Evolutionary conservation across 208 protist species (phyloP).

Genomic region (Crithidia fasciculata): DNA sequence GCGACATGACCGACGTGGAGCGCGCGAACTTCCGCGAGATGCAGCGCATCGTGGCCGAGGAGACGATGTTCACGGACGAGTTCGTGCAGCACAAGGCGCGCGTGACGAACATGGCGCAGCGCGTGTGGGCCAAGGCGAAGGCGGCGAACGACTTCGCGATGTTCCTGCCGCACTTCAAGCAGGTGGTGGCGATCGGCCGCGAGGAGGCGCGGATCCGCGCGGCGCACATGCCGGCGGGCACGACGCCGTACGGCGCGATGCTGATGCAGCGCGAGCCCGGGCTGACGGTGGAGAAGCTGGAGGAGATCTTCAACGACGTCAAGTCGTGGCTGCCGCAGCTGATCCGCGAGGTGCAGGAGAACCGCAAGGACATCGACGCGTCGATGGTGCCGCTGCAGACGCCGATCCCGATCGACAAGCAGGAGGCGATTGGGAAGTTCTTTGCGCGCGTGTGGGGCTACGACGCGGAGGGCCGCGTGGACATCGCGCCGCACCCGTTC

Average conservation of each 20-base stretch:
- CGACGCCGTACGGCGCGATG: constrained; percentile 4
- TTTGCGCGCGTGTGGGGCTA: not conserved
- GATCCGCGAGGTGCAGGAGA: constrained; percentile 13
- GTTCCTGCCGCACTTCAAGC: constrained; percentile 14
- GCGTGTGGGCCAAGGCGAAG: constrained; percentile 14
- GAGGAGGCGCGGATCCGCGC: constrained; percentile 8
- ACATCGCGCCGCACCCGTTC: not conserved
- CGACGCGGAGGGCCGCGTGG: not conserved
- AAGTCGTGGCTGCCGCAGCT: constrained; percentile 16
- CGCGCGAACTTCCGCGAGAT: constrained; percentile 11
- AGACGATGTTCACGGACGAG: constrained; percentile 13
- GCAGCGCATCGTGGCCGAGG: constrained; percentile 6
- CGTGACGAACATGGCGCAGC: constrained; percentile 7
- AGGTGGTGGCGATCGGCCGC: constrained; percentile 10
- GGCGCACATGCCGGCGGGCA: not conserved
- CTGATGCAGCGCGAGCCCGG: constrained; percentile 11
- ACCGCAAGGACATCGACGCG: constrained; percentile 14
- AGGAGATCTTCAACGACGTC: constrained; percentile 19
- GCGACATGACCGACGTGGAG: constrained; percentile 9
- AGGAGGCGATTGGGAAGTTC: not conserved
- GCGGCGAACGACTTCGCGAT: constrained; percentile 7
- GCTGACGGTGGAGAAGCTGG: constrained; percentile 11
- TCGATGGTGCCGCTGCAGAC: constrained; percentile 10
- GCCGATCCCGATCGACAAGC: not conserved
- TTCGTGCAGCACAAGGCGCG: constrained; percentile 10